Conservation (phyloP, 202 grass and related monocot species). For the Zoysia matrella region DNA sequence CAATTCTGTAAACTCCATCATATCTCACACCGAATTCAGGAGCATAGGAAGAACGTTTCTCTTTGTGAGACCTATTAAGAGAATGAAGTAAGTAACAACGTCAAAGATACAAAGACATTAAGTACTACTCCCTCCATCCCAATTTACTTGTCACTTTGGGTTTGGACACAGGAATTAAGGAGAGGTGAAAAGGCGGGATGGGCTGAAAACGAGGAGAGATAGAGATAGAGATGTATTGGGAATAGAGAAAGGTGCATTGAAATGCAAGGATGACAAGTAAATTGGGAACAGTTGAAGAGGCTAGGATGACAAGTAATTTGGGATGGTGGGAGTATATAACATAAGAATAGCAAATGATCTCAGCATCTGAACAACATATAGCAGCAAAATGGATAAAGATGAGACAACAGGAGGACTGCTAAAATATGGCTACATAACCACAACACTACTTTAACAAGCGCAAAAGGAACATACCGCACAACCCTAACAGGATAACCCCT, state of each 20-base stretch:
- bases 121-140: no score
- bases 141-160: no score
- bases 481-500: constrained; percentile 94
- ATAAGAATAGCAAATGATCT: neutral
- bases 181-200: no score
- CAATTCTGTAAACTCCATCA: constrained; percentile 92
- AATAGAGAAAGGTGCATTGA: no score
- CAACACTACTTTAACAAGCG: neutral
- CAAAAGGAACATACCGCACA: constrained; percentile 64
- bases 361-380: neutral
- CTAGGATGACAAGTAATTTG: no score
- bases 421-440: neutral
- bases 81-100: constrained; percentile 9
- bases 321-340: no score
- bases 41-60: constrained; percentile 95
- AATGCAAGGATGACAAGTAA: no score
- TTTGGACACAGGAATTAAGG: no score
- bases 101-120: neutral
- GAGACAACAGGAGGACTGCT: neutral
- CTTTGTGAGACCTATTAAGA: constrained; percentile 81
- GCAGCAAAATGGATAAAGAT: neutral
- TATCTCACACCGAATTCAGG: constrained; percentile 86
- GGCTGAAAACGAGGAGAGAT: no score
- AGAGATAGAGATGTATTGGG: no score
- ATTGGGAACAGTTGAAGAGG: no score